Percentiles rank a stretch among this genome's conserved stretches.
phyloP scores from a whole-genome alignment of 495 filamentous ascomycete genomes.

The Melanomma pulvis-pyrius region DNA sequence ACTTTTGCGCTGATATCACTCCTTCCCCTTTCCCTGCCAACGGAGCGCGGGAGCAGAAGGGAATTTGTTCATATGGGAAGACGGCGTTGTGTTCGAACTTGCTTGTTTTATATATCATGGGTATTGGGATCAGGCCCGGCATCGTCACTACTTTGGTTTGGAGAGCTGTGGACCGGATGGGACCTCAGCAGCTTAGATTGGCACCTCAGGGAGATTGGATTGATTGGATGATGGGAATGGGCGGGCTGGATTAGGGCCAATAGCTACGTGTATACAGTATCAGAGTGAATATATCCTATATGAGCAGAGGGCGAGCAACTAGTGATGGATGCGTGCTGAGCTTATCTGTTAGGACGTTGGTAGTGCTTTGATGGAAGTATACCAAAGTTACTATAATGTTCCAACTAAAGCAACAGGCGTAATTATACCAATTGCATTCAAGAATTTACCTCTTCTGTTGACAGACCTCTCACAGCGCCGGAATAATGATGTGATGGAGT shows the following conservation, averaged over 20 bases:
- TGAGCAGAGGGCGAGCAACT: background rate
- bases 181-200: slow-evolving; percentile 3
- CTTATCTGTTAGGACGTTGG: no score
- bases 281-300: slow-evolving; percentile 2
- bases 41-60: background rate
- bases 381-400: no score
- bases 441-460: background rate
- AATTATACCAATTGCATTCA: no score
- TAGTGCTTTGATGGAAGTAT: no score
- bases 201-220: slow-evolving; percentile 5
- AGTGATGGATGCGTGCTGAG: no score
- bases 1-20: slow-evolving; percentile 8
- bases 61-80: background rate
- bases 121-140: background rate
- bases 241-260: background rate
- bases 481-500: background rate
- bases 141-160: background rate
- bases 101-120: background rate
- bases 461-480: slow-evolving; percentile 9
- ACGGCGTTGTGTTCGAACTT: background rate
- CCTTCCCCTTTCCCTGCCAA: background rate
- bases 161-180: background rate
- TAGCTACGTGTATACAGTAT: background rate
- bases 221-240: background rate
- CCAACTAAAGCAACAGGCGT: no score